Base-by-base conservation (phyloP, 192 early-diverging fungal species). In the Backusella australiensis region DNA sequence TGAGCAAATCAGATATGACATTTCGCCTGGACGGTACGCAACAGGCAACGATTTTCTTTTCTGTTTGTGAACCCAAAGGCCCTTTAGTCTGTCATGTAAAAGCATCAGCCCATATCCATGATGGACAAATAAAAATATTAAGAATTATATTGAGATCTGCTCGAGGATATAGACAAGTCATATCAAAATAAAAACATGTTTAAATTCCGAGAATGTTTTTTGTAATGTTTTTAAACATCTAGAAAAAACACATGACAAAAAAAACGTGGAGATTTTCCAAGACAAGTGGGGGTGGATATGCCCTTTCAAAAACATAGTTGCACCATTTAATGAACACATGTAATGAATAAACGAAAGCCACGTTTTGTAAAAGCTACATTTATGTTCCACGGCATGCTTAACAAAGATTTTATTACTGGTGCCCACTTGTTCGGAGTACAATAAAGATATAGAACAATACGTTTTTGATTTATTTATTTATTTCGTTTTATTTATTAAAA, bases 251-350 rank as follows among this genome's bases (percentile, higher is more conserved):
- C 46, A 49, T 49, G 46, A 49, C 46, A 49, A 7, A 59, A 59
- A 56, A 63, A 63, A 63, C 56, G 56, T 63, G 56, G 56, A 63
- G 56, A 9, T 63, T 29, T 63, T 63, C 56, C 21, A 63, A 63
- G 56, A 63, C 23, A 29, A 63, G 56, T 26, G 8, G 56, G 21
- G 9, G 4, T 3, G 15, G 15, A 17, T 44, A 29, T 63, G 9
- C 2, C 12, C 23, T 9, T 63, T 63, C 9, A 17, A 8, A 59
- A 59, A 59, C 12, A 63, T 4, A 56, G 56, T 63, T 26, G 26
- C 23, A 63, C 56, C 56, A 29, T 63, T 63, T 63, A 26, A 63
- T 63, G 29, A 63, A 56, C 53, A 56, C 53, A 56, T 56, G 21
- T 56, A 56, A 12, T 63, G 26, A 4, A 63, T 56, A 56, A 29